Evolutionary conservation across 2,329 filamentous ascomycete species (phyloP).

Genomic region (Penicillium sp.): DNA sequence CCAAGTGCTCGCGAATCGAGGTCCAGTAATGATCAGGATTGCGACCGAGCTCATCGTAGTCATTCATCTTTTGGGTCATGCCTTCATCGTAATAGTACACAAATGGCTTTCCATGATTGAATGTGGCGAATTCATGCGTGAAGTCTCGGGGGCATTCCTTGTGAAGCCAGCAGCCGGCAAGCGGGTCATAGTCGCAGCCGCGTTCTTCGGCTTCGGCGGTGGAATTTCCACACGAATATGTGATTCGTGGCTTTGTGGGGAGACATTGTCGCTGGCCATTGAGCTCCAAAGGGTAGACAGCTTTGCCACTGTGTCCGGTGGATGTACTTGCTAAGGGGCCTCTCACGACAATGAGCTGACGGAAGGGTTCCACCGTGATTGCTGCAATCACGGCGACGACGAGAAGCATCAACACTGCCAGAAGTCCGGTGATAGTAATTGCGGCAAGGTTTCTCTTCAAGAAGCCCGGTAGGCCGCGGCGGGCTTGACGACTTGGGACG

Average conservation of each 20-base stretch:
- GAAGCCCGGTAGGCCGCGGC: not conserved
- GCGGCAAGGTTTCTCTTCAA: constrained; percentile 9
- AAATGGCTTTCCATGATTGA: constrained; percentile 17
- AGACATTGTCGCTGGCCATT: constrained; percentile 14
- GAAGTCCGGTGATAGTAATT: constrained; percentile 12
- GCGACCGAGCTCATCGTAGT: constrained; percentile 12
- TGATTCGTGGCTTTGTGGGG: constrained; percentile 5
- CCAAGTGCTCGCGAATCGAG: constrained; percentile 10
- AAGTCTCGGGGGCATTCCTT: constrained; percentile 15
- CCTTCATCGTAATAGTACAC: constrained; percentile 17
- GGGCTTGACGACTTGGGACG: not conserved
- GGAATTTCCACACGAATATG: constrained; percentile 15
- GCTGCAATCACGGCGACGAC: constrained; percentile 8
- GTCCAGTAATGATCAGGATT: constrained; percentile 13
- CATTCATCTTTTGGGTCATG: constrained; percentile 12
- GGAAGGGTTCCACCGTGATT: constrained; percentile 10
- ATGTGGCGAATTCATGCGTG: constrained; percentile 11
- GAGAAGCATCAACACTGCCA: constrained; percentile 7
- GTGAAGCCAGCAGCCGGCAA: constrained; percentile 19
- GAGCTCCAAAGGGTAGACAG: not conserved
- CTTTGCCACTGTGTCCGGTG: not conserved
- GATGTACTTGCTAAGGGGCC: not conserved
- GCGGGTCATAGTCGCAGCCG: constrained; percentile 17
- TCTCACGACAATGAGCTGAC: constrained; percentile 5
- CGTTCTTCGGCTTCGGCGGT: constrained; percentile 11